Evolutionary conservation across 108 stramenopile species (phyloP).

Genomic region (Skeletonema potamos): DNA sequence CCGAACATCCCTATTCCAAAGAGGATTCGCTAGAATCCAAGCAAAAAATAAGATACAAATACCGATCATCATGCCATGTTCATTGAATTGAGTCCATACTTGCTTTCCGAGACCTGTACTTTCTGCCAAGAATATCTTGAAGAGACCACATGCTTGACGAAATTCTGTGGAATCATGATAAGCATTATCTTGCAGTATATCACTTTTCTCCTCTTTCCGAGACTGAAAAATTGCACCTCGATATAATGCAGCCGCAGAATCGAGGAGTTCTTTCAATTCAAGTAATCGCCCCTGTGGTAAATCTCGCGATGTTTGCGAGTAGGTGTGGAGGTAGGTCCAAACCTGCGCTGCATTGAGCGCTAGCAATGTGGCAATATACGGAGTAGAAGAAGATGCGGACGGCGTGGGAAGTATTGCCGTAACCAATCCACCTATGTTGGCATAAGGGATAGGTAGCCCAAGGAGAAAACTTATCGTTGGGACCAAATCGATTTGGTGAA

Average conservation of each 20-base stretch:
- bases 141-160: conserved; percentile 67
- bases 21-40: conserved; percentile 37
- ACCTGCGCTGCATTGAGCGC: conserved; percentile 89
- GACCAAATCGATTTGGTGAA: conserved; percentile 92
- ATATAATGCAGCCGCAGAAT: conserved; percentile 58
- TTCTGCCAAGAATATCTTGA: conserved; percentile 72
- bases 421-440: conserved; percentile 88
- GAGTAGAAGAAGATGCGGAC: conserved; percentile 8
- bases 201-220: conserved; percentile 1
- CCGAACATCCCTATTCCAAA: conserved; percentile 27
- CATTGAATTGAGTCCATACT: conserved; percentile 89
- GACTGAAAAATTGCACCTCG: conserved; percentile 51
- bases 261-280: conserved; percentile 59
- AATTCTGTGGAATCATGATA: conserved; percentile 57
- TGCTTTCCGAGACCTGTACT: conserved; percentile 75
- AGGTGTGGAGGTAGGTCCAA: conserved; percentile 77
- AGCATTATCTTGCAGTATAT: conserved; percentile 12
- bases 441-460: conserved; percentile 94
- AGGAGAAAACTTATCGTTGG: conserved; percentile 90
- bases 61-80: conserved; percentile 71
- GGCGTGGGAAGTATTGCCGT: conserved; percentile 69
- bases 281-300: conserved; percentile 52
- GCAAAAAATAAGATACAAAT: conserved; percentile 51
- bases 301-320: conserved; percentile 66
- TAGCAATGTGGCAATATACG: conserved; percentile 57